phyloP scores from a whole-genome alignment of 2,329 filamentous ascomycete species.

The Aspergillus sp. region DNA sequence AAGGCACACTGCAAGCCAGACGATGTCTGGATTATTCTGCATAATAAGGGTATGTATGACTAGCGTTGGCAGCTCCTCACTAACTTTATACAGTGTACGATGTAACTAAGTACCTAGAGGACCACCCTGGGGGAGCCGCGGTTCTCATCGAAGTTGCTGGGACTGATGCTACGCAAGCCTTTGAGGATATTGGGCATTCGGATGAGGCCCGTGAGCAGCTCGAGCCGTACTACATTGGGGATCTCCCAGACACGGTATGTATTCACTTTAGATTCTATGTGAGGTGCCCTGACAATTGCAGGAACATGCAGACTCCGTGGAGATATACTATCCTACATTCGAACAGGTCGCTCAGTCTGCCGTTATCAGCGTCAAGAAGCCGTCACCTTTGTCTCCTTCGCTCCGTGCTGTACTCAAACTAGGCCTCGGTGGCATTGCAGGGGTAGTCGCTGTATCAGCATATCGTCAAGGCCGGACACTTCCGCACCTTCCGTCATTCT shows the following conservation, averaged over 20 bases:
- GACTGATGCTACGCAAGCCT: constrained; percentile 46
- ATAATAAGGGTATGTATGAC: constrained; percentile 52
- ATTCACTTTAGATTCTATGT: neutral
- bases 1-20: constrained; percentile 52
- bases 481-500: neutral
- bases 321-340: constrained; percentile 27
- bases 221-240: constrained; percentile 39
- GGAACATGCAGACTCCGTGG: constrained; percentile 27
- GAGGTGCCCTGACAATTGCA: neutral
- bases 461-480: constrained; percentile 9
- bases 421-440: constrained; percentile 12
- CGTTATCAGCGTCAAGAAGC: constrained; percentile 21
- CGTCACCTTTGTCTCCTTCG: neutral
- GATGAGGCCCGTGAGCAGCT: constrained; percentile 49
- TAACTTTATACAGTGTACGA: constrained; percentile 55
- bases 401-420: constrained; percentile 12
- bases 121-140: constrained; percentile 57
- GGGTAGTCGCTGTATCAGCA: constrained; percentile 7
- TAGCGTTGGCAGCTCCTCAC: neutral
- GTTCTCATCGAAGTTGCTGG: constrained; percentile 46
- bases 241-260: constrained; percentile 26
- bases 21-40: constrained; percentile 60
- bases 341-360: constrained; percentile 28
- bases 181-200: constrained; percentile 49
- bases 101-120: constrained; percentile 60